Conservation (phyloP, 2,329 filamentous ascomycete species). For the Talaromyces albobiverticillius region DNA sequence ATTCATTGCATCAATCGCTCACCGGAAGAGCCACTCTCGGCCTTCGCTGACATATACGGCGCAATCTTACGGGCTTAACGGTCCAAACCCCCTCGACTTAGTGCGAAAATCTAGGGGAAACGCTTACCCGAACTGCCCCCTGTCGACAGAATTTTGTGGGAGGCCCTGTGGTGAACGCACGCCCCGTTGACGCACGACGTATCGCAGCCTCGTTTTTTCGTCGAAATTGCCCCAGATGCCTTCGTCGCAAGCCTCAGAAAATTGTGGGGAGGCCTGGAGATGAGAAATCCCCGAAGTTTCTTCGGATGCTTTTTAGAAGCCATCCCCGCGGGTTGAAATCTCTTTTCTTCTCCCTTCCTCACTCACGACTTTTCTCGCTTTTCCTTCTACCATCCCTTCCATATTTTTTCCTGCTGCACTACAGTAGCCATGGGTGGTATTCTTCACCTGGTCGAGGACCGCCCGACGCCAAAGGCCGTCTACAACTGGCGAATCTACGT, state of each 20-base stretch:
- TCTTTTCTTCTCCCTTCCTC: background rate
- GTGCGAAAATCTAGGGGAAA: too few species aligned
- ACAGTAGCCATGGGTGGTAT: slow-evolving; percentile 16
- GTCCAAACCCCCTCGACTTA: too few species aligned
- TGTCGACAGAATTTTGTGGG: too few species aligned
- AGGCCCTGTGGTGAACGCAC: too few species aligned
- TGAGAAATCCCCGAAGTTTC: background rate
- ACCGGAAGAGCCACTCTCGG: too few species aligned
- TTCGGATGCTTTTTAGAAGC: background rate
- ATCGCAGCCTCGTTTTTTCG: background rate
- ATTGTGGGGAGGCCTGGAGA: background rate
- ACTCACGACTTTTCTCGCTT: background rate
- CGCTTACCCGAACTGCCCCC: too few species aligned
- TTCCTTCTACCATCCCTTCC: background rate
- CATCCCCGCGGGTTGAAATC: too few species aligned
- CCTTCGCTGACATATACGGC: too few species aligned
- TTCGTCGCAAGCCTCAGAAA: background rate
- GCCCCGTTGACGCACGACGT: background rate
- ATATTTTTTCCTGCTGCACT: background rate
- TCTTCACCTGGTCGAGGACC: slow-evolving; percentile 38
- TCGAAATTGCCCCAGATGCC: background rate
- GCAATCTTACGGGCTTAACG: too few species aligned
- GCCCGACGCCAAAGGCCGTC: slow-evolving; percentile 55
- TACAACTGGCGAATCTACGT: slow-evolving; percentile 61
- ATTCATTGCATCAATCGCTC: too few species aligned